These are phyloP conservation scores for Lactarius quietus DNA, from an alignment of 768 basidiomycete species.

Conservation along the genomic window DNA sequence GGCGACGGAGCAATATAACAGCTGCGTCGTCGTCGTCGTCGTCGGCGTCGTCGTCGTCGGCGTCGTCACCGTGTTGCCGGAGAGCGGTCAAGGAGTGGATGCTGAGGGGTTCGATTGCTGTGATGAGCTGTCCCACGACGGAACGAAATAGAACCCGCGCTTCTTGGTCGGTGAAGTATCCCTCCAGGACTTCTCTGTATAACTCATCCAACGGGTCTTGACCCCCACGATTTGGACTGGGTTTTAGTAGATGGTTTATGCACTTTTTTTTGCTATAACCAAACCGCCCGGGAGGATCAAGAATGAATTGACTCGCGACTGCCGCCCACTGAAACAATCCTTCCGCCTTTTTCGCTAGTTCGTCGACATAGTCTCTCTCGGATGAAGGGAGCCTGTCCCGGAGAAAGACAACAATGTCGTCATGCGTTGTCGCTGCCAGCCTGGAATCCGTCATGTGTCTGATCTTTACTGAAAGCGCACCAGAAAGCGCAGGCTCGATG, in stretches of 20 bases:
- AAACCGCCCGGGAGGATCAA: neutral
- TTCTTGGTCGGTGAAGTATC: neutral
- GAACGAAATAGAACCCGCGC: neutral
- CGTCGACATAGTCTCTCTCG: neutral
- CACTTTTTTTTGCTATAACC: neutral
- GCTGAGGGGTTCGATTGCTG: neutral
- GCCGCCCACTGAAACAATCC: slow-evolving; percentile 4
- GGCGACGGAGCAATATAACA: neutral
- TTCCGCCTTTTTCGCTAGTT: neutral
- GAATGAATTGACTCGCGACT: neutral
- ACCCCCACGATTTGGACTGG: neutral
- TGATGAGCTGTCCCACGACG: neutral
- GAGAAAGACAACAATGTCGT: neutral
- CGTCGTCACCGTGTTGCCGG: neutral
- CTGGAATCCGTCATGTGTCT: neutral
- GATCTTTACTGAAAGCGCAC: neutral
- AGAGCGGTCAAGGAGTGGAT: neutral
- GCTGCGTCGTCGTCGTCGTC: neutral
- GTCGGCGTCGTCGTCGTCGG: too few relatives aligned
- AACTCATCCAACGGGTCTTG: neutral
- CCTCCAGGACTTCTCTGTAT: neutral
- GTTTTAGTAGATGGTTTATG: neutral
- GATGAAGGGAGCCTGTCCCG: neutral
- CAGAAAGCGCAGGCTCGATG: neutral
- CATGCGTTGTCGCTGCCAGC: neutral